phyloP scores from a whole-genome alignment of 2,329 filamentous ascomycete species.

The Neonectria sp. region DNA sequence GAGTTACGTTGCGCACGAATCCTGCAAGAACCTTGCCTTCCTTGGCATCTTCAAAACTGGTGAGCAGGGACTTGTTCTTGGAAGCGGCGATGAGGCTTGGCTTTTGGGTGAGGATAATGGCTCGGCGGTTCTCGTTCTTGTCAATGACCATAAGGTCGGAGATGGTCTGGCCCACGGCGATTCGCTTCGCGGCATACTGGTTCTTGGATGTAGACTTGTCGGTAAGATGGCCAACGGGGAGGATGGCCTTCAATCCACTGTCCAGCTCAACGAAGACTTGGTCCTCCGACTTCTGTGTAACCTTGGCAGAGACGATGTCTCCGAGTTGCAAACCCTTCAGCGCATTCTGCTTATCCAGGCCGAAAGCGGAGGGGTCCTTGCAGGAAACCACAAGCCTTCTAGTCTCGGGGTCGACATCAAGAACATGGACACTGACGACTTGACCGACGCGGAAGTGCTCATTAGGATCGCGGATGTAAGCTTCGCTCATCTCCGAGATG shows the following conservation, averaged over 20 bases:
- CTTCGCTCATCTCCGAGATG: constrained; percentile 97
- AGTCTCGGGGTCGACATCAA: constrained; percentile 81
- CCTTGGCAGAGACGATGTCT: constrained; percentile 81
- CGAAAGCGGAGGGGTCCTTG: constrained; percentile 87
- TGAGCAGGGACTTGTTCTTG: constrained; percentile 80
- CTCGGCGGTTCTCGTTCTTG: constrained; percentile 83
- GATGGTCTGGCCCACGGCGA: constrained; percentile 87
- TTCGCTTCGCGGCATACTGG: constrained; percentile 81
- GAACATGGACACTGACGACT: constrained; percentile 90
- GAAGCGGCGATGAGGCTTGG: constrained; percentile 84
- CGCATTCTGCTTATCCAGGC: constrained; percentile 80
- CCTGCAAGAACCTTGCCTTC: constrained; percentile 80
- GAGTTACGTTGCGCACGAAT: constrained; percentile 88
- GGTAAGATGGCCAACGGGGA: constrained; percentile 84
- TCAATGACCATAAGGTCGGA: constrained; percentile 88
- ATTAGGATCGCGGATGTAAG: constrained; percentile 89
- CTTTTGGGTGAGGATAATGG: constrained; percentile 86
- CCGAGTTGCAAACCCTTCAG: constrained; percentile 83
- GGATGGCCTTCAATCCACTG: constrained; percentile 81
- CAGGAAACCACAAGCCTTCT: constrained; percentile 89
- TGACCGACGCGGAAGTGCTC: constrained; percentile 93
- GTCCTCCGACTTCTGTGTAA: constrained; percentile 85
- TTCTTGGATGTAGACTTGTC: constrained; percentile 89
- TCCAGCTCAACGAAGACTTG: constrained; percentile 84
- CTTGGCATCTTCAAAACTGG: constrained; percentile 78